Conservation (phyloP, 2,329 filamentous ascomycete genomes). For the Exophiala dermatitidis region DNA sequence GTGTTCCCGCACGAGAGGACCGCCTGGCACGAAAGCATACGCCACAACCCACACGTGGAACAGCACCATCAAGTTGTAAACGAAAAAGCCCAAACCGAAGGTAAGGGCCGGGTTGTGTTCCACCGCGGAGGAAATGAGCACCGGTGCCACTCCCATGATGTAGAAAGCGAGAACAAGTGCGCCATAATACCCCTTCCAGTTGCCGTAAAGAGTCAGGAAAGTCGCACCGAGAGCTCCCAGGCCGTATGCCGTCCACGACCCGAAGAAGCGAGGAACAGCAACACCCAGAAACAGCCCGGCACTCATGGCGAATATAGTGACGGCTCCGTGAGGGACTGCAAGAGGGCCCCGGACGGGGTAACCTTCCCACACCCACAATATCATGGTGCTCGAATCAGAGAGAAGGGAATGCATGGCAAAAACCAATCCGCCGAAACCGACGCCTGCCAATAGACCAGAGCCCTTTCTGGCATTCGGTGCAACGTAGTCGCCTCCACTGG, state of each 20-base stretch:
- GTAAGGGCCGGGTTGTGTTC: slow-evolving; percentile 68
- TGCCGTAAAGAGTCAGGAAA: slow-evolving; percentile 64
- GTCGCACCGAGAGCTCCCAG: slow-evolving; percentile 72
- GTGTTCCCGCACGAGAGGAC: slow-evolving; percentile 82
- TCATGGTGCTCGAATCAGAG: slow-evolving; percentile 98
- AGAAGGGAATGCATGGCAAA: slow-evolving; percentile 88
- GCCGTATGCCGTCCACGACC: slow-evolving; percentile 72
- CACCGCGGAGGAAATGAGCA: slow-evolving; percentile 67
- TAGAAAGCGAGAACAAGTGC: slow-evolving; percentile 69
- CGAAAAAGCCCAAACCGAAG: slow-evolving; percentile 80
- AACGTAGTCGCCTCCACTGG: slow-evolving; percentile 44
- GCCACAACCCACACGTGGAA: slow-evolving; percentile 98
- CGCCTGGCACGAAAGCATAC: slow-evolving; percentile 94
- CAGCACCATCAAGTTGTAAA: slow-evolving; percentile 92
- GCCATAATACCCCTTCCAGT: slow-evolving; percentile 89
- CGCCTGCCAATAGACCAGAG: slow-evolving; percentile 62
- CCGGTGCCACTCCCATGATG: slow-evolving; percentile 69
- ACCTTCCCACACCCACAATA: slow-evolving; percentile 95
- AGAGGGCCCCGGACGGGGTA: slow-evolving; percentile 85
- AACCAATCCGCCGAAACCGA: slow-evolving; percentile 75
- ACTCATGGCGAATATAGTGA: slow-evolving; percentile 82
- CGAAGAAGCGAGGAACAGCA: slow-evolving; percentile 60
- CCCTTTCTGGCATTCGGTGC: slow-evolving; percentile 52
- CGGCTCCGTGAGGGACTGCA: slow-evolving; percentile 79
- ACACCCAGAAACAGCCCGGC: slow-evolving; percentile 69